Evolutionary conservation across 257 asterid genomes (phyloP), one percentile per base, ranked within the genome.

Genomic region (Capsicum pubescens): DNA sequence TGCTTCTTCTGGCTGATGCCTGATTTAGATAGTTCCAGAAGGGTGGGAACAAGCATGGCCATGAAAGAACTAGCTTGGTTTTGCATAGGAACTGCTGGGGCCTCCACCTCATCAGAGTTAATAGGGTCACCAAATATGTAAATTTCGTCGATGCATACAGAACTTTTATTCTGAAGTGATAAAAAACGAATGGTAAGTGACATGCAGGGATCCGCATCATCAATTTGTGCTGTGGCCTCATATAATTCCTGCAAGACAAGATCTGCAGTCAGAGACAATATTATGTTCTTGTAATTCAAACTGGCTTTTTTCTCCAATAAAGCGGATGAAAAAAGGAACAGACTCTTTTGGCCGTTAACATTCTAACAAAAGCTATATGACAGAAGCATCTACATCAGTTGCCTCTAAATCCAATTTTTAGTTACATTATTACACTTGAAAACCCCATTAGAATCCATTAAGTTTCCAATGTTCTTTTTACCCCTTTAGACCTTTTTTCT

Each of bases 171-270:
- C 87, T 91, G 97, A 90, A 97, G 98, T 11, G 98, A 95, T 78
- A 95, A 88, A 72, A 97, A 89, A 55, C 97, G 92, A 86, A 95
- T 90, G 32, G 97, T 91, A 84, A 97, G 90, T 21, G 91, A 89
- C 13, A 90, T 86, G 87, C 97, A 97, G 86, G 98, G 95, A 80
- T 93, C 95, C 8, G 89, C 88, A 83, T 93, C 97, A 59, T 87
- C 91, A 84, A 97, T 93, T 86, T 97, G 90, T 54, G 95, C 98
- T 57, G 99, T 95, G 48, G 98, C 99, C 97, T 97, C 99, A 35
- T 93, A 93, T 63, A 93, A 84, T 84, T 95, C 96, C 98, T 97
- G 93, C 83, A 90, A 35, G 50, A 32, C 32, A 26, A 76, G 48
- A 76, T 52, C 50, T 76, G 64, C 2, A 76, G 50, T 76, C 64